Conservation (phyloP, 176 grass and related monocot species). For the Rhynchospora pubera region DNA sequence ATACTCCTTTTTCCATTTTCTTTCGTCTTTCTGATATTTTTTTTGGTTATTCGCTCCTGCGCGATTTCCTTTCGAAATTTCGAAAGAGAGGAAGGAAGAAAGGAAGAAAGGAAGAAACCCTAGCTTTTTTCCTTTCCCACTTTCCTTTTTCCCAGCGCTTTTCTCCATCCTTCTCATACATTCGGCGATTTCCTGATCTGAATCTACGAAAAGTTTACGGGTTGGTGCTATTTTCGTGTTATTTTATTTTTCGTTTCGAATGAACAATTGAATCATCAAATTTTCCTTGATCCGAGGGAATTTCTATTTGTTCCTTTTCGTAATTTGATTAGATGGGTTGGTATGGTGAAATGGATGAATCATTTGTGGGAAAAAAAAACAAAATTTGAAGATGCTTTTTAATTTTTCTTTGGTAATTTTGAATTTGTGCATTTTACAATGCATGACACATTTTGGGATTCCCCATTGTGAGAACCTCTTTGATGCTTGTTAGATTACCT, state of each 20-base stretch:
- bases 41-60: background rate
- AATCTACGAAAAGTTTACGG: background rate
- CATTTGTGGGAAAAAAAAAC: background rate
- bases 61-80: background rate
- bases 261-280: background rate
- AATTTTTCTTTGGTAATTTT: background rate
- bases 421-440: background rate
- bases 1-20: background rate
- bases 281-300: background rate
- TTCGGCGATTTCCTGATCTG: background rate
- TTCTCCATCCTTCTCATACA: background rate
- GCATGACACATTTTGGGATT: background rate
- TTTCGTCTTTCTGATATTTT: background rate
- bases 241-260: background rate
- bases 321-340: background rate
- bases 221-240: constrained; percentile 4
- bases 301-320: background rate
- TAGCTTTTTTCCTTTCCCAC: background rate
- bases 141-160: constrained; percentile 1
- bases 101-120: constrained; percentile 15
- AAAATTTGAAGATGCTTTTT: background rate
- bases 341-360: background rate
- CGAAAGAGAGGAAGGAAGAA: background rate
- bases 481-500: background rate
- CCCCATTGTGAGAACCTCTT: background rate